These are phyloP conservation scores for Chlorella sp. DNA, from an alignment of 139 green algal genomes.

Conservation along the genomic window DNA sequence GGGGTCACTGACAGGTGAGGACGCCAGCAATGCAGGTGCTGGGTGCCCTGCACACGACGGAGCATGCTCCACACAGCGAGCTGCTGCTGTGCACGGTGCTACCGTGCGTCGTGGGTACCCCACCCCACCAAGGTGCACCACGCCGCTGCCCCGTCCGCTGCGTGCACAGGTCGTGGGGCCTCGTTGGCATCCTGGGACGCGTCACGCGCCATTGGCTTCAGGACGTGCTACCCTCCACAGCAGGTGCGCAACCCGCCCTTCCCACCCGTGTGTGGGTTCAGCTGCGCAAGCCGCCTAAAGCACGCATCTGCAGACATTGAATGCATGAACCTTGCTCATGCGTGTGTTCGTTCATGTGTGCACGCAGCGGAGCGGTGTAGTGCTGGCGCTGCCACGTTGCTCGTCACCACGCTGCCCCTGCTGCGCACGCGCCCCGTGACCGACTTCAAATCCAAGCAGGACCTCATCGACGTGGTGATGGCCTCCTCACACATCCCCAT, in stretches of 20 bases:
- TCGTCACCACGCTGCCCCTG: not conserved
- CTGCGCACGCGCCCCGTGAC: not conserved
- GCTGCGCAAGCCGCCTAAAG: too few relatives aligned
- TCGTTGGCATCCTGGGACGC: not conserved
- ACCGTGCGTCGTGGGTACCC: too few relatives aligned
- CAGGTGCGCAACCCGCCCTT: too few relatives aligned
- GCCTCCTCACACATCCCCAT: not conserved
- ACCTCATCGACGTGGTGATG: not conserved
- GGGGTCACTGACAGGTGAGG: not conserved
- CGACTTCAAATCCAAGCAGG: not conserved
- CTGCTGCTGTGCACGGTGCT: too few relatives aligned
- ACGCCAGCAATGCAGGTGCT: too few relatives aligned
- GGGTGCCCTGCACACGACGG: too few relatives aligned
- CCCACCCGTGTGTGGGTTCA: too few relatives aligned
- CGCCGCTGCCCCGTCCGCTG: too few relatives aligned
- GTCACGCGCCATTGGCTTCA: not conserved
- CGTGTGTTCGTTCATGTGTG: not conserved
- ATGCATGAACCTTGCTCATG: too few relatives aligned
- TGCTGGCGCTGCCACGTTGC: not conserved
- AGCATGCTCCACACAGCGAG: too few relatives aligned
- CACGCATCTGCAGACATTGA: too few relatives aligned
- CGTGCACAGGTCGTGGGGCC: not conserved
- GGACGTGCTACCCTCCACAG: not conserved
- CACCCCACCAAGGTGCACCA: too few relatives aligned
- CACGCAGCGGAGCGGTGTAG: not conserved